Percentiles rank a stretch among this genome's conserved stretches.
Conservation (phyloP, 805 yeast genomes). For the Debaryomyces prosopidis region DNA sequence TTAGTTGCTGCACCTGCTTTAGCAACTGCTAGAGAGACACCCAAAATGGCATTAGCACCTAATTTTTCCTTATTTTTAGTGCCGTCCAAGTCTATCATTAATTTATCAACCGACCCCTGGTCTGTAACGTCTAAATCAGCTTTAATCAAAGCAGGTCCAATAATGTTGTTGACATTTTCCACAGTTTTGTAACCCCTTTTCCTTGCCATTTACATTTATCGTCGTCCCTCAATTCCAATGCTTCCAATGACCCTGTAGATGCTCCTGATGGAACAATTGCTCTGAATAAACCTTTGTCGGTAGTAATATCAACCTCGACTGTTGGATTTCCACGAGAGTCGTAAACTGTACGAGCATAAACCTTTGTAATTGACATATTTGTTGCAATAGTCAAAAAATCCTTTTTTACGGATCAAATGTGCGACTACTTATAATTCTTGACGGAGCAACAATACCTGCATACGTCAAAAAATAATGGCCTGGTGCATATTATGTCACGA, state of each 20-base stretch:
- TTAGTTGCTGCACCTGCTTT: constrained; percentile 21
- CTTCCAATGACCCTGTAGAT: constrained; percentile 22
- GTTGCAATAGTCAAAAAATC: too few relatives aligned
- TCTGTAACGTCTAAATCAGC: constrained; percentile 12
- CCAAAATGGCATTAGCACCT: constrained; percentile 24
- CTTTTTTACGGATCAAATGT: too few relatives aligned
- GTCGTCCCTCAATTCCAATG: constrained; percentile 22
- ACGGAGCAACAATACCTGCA: too few relatives aligned
- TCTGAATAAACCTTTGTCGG: constrained; percentile 18
- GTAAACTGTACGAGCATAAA: constrained; percentile 18
- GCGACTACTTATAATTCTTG: too few relatives aligned
- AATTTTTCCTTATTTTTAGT: constrained; percentile 19
- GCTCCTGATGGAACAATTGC: constrained; percentile 25
- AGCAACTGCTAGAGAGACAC: constrained; percentile 21
- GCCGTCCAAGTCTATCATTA: constrained; percentile 16
- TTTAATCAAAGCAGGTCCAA: constrained; percentile 19
- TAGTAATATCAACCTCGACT: constrained; percentile 19
- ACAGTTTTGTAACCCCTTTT: constrained; percentile 22
- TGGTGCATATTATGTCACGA: too few relatives aligned
- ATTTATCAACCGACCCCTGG: constrained; percentile 16
- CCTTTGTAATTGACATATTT: constrained; percentile 12
- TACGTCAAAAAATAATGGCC: too few relatives aligned
- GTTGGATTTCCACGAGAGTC: constrained; percentile 27
- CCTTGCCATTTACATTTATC: constrained; percentile 22
- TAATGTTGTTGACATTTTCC: constrained; percentile 16